phyloP scores from a whole-genome alignment of 768 basidiomycete genomes.

The Suillus discolor region DNA sequence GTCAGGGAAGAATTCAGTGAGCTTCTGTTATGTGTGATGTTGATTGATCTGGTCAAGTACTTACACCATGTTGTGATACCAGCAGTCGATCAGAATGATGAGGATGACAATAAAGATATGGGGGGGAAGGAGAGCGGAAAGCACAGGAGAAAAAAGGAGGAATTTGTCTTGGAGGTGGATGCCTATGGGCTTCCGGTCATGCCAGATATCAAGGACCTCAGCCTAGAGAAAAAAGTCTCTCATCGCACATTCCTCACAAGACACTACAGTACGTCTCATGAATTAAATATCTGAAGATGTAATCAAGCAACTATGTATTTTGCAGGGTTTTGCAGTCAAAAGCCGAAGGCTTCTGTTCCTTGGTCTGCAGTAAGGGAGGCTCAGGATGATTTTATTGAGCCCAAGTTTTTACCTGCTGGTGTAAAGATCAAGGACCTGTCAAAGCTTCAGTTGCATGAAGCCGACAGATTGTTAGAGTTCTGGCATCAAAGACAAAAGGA shows the following conservation, averaged over 20 bases:
- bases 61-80: not conserved
- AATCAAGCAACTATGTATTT: not conserved
- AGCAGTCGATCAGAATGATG: not conserved
- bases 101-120: not conserved
- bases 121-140: not conserved
- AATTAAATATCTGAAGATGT: not conserved
- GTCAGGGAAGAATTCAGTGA: not conserved
- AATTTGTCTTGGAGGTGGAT: not conserved
- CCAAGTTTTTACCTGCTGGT: not conserved
- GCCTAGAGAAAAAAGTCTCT: too few species aligned
- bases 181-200: not conserved
- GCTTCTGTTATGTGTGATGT: not conserved
- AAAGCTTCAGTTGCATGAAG: not conserved
- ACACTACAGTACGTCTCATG: not conserved
- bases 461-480: not conserved
- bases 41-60: not conserved
- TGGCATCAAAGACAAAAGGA: too few species aligned
- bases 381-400: not conserved
- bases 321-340: not conserved
- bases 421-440: not conserved
- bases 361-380: not conserved
- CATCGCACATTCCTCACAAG: not conserved
- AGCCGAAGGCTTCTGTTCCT: not conserved
- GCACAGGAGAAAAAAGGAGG: not conserved
- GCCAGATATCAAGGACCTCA: too few species aligned